Evolutionary conservation across 371 early-diverging fungal species (phyloP).

Genomic region (Funneliformis caledonium): DNA sequence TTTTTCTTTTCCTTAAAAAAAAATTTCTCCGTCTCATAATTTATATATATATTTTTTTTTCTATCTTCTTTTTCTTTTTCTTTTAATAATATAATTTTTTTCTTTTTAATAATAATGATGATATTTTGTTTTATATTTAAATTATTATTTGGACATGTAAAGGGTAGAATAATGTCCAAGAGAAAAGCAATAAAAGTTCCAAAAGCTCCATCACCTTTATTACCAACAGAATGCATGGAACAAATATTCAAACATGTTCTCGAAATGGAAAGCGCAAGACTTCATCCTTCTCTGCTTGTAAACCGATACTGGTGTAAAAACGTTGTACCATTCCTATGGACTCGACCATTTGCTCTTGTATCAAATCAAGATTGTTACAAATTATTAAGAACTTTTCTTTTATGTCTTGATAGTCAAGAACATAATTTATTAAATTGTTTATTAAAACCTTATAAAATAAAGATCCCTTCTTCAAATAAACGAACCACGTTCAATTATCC

Average conservation of each 20-base stretch:
- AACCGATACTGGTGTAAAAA: constrained; percentile 25
- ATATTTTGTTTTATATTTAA: too few species aligned
- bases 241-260: constrained; percentile 13
- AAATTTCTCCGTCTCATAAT: too few species aligned
- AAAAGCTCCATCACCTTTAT: not conserved
- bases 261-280: not conserved
- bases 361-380: constrained; percentile 8
- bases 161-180: too few species aligned
- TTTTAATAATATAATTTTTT: too few species aligned
- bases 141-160: too few species aligned
- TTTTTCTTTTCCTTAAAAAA: too few species aligned
- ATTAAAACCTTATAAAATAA: not conserved
- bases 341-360: constrained; percentile 25
- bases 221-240: constrained; percentile 28
- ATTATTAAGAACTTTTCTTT: not conserved
- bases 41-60: too few species aligned
- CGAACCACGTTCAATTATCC: not conserved
- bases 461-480: constrained; percentile 7
- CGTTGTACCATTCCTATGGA: constrained; percentile 22
- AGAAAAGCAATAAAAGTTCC: too few species aligned
- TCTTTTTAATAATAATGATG: too few species aligned
- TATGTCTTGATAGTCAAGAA: constrained; percentile 4
- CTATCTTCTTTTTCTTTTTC: too few species aligned
- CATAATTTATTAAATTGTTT: not conserved
- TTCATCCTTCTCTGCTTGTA: constrained; percentile 19